phyloP scores from a whole-genome alignment of 768 basidiomycete genomes.

The Megacollybia marginata region DNA sequence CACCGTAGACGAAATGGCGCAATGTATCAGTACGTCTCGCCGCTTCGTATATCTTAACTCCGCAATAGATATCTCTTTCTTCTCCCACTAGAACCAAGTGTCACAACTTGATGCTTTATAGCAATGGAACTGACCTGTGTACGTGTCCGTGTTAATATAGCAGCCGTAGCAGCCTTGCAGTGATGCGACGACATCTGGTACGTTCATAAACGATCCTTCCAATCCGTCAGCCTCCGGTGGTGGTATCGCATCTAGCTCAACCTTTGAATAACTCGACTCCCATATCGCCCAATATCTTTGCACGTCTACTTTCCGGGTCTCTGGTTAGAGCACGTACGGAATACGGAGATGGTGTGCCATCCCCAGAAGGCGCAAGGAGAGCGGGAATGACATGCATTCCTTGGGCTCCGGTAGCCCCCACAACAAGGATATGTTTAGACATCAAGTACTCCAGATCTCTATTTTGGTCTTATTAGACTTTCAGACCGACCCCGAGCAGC shows the following conservation, averaged over 20 bases:
- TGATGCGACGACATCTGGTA: conserved; percentile 20
- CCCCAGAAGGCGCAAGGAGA: conserved; percentile 23
- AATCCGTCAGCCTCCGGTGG: not conserved
- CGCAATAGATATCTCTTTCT: conserved; percentile 14
- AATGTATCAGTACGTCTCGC: conserved; percentile 24
- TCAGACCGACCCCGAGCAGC: too few relatives aligned
- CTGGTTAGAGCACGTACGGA: conserved; percentile 34
- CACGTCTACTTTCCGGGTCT: conserved; percentile 23
- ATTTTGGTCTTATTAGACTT: too few relatives aligned
- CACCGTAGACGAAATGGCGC: conserved; percentile 35
- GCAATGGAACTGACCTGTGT: too few relatives aligned
- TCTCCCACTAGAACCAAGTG: not conserved
- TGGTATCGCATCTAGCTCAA: conserved; percentile 3
- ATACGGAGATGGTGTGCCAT: conserved; percentile 34
- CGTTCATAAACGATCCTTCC: conserved; percentile 25
- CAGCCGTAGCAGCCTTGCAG: conserved; percentile 24
- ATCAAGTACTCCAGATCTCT: too few relatives aligned
- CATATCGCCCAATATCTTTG: conserved; percentile 24
- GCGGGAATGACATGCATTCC: conserved; percentile 31
- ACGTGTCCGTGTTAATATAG: conserved; percentile 10
- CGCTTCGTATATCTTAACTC: conserved; percentile 33
- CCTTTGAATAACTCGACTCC: conserved; percentile 33
- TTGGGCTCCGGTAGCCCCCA: conserved; percentile 41
- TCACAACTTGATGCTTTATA: too few relatives aligned
- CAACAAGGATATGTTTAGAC: conserved; percentile 32